Conservation (phyloP, 306 rosid genomes). For the Echinosophora koreensis region DNA sequence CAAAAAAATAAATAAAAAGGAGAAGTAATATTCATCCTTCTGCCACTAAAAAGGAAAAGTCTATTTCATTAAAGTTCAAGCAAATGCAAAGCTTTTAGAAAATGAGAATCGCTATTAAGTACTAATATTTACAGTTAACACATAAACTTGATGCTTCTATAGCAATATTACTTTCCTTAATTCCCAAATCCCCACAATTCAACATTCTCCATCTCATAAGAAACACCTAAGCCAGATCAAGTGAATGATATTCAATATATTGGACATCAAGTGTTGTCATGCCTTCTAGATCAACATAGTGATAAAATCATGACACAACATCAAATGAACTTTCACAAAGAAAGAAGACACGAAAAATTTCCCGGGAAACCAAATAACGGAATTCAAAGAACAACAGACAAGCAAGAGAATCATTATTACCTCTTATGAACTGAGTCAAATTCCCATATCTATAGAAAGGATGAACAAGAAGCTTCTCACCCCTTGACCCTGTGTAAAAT, state of each 20-base stretch:
- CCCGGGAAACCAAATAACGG: constrained; percentile 16
- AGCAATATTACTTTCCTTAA: constrained; percentile 4
- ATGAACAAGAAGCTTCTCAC: constrained; percentile 95
- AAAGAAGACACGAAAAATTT: constrained; percentile 27
- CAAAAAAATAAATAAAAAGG: not conserved
- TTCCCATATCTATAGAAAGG: constrained; percentile 79
- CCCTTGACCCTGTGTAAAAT: constrained; percentile 89
- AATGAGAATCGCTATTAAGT: not conserved
- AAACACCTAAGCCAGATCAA: constrained; percentile 14
- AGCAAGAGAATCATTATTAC: constrained; percentile 49
- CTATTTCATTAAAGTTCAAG: constrained; percentile 7
- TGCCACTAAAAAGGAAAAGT: constrained; percentile 1
- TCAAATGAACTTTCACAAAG: constrained; percentile 28
- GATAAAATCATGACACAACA: constrained; percentile 34
- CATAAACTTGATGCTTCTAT: constrained; percentile 9
- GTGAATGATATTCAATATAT: constrained; percentile 19
- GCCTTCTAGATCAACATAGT: constrained; percentile 17
- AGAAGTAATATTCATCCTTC: not conserved
- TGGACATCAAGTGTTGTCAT: constrained; percentile 30
- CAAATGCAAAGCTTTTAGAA: constrained; percentile 5
- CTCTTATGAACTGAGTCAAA: constrained; percentile 81
- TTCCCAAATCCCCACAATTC: constrained; percentile 36
- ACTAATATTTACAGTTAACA: constrained; percentile 10
- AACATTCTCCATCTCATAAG: constrained; percentile 41
- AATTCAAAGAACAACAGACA: constrained; percentile 30